Evolutionary conservation across 1,284 basidiomycete genomes (phyloP), one percentile per base, ranked within the genome.

Genomic region (Moniliella sp.): DNA sequence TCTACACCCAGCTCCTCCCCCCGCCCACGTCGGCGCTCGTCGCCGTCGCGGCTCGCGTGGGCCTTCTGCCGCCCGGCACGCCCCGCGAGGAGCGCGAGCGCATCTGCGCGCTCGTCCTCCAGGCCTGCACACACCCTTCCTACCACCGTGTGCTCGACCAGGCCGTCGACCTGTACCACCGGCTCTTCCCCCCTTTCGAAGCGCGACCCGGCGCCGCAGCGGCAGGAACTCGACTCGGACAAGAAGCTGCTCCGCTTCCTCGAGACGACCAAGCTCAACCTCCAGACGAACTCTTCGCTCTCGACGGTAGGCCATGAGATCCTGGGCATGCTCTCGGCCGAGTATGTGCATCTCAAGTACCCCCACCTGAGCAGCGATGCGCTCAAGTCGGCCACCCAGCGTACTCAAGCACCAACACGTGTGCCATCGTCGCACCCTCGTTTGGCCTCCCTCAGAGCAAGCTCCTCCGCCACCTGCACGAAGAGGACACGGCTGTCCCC

Each of bases 281-380:
- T 23, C 8, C 21, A 23, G 21, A 48, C 75, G 71, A 93, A 94
- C 63, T 74, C 70, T n/a, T 71, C 78, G 29, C 70, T 93, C 3
- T 69, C 77, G 0, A 63, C 71, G 0, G 63, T 91, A 4, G 88
- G 88, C 18, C 94, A 94, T 64, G 71, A 78, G 1, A 68, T 97
- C 33, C 70, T 94, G 55, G 88, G 88, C 32, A 68, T 94, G 25
- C 81, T 94, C 47, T 78, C 80, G 3, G 67, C 78, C 0, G 88
- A 99, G 64, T 74, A 76, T 57, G 64, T 94, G 18, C 70, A 80
- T 37, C 67, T 76, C 5, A 68, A 73, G 28, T 94, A 78, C 61
- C 88, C 91, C 0, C 76, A 91, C 59, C 69, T 97, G 14, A 88
- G 88, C 1, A 83, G 81, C 14, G 71, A 76, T 32, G 81, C 82